These are phyloP conservation scores for Phytomonas sp. DNA, from an alignment of 208 protist species.

Conservation along the genomic window DNA sequence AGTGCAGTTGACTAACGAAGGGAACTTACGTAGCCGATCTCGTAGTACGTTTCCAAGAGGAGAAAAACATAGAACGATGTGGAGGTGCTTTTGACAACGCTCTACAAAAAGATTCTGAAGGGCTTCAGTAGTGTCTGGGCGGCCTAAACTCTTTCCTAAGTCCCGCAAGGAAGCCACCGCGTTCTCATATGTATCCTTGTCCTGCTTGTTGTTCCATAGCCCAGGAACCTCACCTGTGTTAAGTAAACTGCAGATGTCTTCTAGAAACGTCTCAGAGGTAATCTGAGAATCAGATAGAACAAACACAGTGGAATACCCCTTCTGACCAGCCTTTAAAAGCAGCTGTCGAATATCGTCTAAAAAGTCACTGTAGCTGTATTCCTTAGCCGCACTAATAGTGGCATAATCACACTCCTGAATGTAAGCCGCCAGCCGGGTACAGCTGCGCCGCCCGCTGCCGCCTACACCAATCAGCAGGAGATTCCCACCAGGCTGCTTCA, in stretches of 20 bases:
- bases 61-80: conserved; percentile 96
- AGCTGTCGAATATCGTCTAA: conserved; percentile 94
- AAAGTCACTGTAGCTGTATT: conserved; percentile 93
- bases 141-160: conserved; percentile 67
- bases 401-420: conserved; percentile 92
- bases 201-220: conserved; percentile 90
- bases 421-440: conserved; percentile 90
- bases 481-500: conserved; percentile 93
- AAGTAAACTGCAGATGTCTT: conserved; percentile 96
- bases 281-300: conserved; percentile 96
- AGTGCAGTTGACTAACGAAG: conserved; percentile 97
- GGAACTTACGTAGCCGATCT: conserved; percentile 94
- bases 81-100: conserved; percentile 90
- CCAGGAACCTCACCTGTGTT: conserved; percentile 96
- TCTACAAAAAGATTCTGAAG: conserved; percentile 90
- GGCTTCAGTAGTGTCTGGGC: conserved; percentile 77
- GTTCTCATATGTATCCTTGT: conserved; percentile 87
- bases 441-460: conserved; percentile 92
- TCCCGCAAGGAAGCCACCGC: conserved; percentile 82
- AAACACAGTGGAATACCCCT: conserved; percentile 92
- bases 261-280: conserved; percentile 91
- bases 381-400: conserved; percentile 91
- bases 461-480: conserved; percentile 95
- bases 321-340: conserved; percentile 86
- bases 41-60: conserved; percentile 94